Percentiles rank a stretch among this genome's conserved stretches.
These are phyloP conservation scores for Cymodocea nodosa DNA, from an alignment of 116 monocot species.

Conservation along the genomic window DNA sequence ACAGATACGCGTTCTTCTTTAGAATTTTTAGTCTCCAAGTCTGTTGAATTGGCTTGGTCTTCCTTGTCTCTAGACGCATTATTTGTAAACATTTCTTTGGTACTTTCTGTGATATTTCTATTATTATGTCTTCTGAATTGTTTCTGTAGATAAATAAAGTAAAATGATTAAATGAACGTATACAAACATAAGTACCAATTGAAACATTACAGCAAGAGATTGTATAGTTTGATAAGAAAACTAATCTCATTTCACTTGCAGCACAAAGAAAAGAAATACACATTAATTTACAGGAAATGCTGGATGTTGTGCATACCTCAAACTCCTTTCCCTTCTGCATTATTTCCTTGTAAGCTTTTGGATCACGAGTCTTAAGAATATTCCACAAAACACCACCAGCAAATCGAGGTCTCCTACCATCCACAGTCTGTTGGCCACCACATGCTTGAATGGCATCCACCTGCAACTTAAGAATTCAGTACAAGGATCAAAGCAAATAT, in stretches of 20 bases:
- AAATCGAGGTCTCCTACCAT: conserved; percentile 51
- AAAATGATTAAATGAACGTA: background rate
- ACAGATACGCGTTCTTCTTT: conserved; percentile 21
- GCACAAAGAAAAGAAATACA: background rate
- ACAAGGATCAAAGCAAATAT: background rate
- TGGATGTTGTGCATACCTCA: conserved; percentile 47
- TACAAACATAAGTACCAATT: background rate
- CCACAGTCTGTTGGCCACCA: conserved; percentile 77
- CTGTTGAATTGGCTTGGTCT: background rate
- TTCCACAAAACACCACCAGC: conserved; percentile 97
- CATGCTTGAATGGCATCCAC: conserved; percentile 63
- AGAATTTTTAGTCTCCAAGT: background rate
- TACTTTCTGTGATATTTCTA: conserved; percentile 6
- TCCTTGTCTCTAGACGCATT: conserved; percentile 8
- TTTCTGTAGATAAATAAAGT: conserved; percentile 29
- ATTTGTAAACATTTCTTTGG: conserved; percentile 9
- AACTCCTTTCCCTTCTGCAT: conserved; percentile 87
- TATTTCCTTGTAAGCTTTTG: conserved; percentile 92
- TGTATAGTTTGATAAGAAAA: background rate
- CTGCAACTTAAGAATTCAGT: conserved; percentile 17
- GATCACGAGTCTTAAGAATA: conserved; percentile 80
- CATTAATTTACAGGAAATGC: background rate
- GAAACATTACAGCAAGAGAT: background rate
- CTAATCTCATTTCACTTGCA: background rate
- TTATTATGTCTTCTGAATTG: conserved; percentile 38